A percentile compares a stretch with the other conserved stretches of the same genome.
phyloP scores from a whole-genome alignment of 305 asterid genomes.

The Ilex paraguariensis region DNA sequence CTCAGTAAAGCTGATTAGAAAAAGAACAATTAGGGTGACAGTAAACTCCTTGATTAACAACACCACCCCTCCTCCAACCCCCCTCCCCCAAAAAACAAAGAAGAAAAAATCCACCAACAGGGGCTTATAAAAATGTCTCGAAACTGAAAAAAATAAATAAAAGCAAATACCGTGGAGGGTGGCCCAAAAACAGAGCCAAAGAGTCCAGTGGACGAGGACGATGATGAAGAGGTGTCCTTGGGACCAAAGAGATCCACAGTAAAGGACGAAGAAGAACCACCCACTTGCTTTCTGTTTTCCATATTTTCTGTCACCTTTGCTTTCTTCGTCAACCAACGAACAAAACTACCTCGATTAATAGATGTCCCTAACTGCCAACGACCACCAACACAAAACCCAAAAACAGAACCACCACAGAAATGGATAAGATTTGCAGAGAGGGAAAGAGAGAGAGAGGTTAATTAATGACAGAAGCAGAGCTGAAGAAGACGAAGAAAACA shows the following conservation, averaged over 20 bases:
- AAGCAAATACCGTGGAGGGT: conserved; percentile 38
- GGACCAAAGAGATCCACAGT: conserved; percentile 70
- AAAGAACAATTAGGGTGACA: neutral
- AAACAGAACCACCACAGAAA: neutral
- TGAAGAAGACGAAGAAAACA: too few relatives aligned
- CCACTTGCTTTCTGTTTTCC: conserved; percentile 57
- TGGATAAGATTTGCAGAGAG: neutral
- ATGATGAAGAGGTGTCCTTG: conserved; percentile 41
- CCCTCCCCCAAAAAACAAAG: too few relatives aligned
- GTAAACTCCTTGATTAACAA: neutral
- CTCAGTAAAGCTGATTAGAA: neutral
- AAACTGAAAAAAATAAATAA: too few relatives aligned
- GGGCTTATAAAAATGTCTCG: too few relatives aligned
- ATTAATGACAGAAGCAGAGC: too few relatives aligned
- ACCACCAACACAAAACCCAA: too few relatives aligned
- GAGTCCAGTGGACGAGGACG: conserved; percentile 28
- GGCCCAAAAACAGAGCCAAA: conserved; percentile 72
- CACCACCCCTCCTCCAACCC: too few relatives aligned
- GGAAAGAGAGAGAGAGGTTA: neutral
- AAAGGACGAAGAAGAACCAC: conserved; percentile 48
- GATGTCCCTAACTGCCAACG: neutral
- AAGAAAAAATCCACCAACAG: too few relatives aligned
- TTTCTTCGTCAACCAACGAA: conserved; percentile 8
- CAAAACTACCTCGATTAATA: conserved; percentile 4
- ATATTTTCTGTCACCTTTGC: conserved; percentile 15